phyloP scores from a whole-genome alignment of 2,329 filamentous ascomycete genomes.

The Neofusicoccum sp. region DNA sequence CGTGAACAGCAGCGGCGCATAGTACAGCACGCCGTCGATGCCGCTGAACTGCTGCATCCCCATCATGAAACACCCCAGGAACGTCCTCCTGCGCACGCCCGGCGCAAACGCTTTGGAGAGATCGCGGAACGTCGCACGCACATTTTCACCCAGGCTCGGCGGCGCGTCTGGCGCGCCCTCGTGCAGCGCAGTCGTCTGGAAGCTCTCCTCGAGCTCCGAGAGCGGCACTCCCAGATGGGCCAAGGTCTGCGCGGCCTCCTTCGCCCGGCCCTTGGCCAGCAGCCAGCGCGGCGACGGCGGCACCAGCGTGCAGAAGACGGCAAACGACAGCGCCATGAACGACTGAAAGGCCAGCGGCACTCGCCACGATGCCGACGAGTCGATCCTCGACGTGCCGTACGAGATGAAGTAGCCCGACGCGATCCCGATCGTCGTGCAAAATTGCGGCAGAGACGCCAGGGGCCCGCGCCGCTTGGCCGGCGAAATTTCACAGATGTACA shows the following conservation, averaged over 20 bases:
- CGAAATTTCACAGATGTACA: slow-evolving; percentile 61
- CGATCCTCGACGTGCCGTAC: slow-evolving; percentile 53
- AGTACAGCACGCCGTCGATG: slow-evolving; percentile 64
- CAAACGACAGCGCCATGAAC: slow-evolving; percentile 41
- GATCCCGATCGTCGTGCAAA: slow-evolving; percentile 52
- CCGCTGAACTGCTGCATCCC: slow-evolving; percentile 60
- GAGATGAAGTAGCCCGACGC: slow-evolving; percentile 60
- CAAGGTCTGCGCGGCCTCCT: slow-evolving; percentile 41
- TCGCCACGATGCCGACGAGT: slow-evolving; percentile 55
- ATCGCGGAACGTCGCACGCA: slow-evolving; percentile 24
- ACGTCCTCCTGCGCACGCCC: slow-evolving; percentile 31
- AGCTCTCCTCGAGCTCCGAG: slow-evolving; percentile 11
- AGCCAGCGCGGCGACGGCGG: slow-evolving; percentile 61
- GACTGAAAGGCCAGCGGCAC: slow-evolving; percentile 55
- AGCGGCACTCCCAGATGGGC: slow-evolving; percentile 33
- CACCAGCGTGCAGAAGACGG: slow-evolving; percentile 43
- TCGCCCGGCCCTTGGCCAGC: slow-evolving; percentile 45
- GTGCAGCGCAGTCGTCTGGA: background rate
- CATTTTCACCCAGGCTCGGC: slow-evolving; percentile 34
- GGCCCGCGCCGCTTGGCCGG: slow-evolving; percentile 51
- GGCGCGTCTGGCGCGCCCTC: background rate
- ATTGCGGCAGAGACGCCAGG: slow-evolving; percentile 54
- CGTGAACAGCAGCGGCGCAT: slow-evolving; percentile 60
- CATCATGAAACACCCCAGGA: slow-evolving; percentile 56
- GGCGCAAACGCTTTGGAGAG: slow-evolving; percentile 26